Evolutionary conservation across 1,284 basidiomycete species (phyloP).

Genomic region (Schizophyllum amplum): DNA sequence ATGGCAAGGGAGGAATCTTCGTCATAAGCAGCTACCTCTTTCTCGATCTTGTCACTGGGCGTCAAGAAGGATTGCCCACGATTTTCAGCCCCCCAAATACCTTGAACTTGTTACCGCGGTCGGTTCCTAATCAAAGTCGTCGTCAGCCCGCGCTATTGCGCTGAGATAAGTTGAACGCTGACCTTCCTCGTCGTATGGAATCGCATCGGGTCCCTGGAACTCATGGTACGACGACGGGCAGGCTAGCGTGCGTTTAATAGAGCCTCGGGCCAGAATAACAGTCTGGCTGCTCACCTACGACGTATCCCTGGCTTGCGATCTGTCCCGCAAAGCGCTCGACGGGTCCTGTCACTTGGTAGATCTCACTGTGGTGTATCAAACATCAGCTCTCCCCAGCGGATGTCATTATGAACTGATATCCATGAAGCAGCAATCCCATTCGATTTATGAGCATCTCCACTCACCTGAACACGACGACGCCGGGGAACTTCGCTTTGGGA

Average conservation of each 20-base stretch:
- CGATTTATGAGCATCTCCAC: constrained; percentile 8
- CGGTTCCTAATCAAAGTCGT: constrained; percentile 48
- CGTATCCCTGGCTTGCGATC: constrained; percentile 84
- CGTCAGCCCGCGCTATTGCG: too few relatives aligned
- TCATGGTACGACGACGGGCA: constrained; percentile 85
- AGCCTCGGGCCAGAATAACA: too few relatives aligned
- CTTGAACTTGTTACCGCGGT: constrained; percentile 86
- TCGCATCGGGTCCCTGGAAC: constrained; percentile 79
- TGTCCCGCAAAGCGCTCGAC: constrained; percentile 86
- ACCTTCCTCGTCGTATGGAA: constrained; percentile 84
- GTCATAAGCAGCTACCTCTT: constrained; percentile 75
- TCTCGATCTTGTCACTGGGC: constrained; percentile 60
- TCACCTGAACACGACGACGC: constrained; percentile 17
- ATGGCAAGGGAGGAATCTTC: constrained; percentile 78
- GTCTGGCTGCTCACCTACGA: constrained; percentile 47
- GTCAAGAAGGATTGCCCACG: not conserved
- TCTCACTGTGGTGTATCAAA: constrained; percentile 59
- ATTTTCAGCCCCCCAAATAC: too few relatives aligned
- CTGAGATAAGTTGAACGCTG: constrained; percentile 7
- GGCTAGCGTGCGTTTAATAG: constrained; percentile 31
- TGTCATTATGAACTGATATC: constrained; percentile 16
- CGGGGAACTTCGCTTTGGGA: constrained; percentile 78
- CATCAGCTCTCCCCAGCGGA: too few relatives aligned
- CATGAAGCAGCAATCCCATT: constrained; percentile 79
- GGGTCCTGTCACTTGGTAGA: constrained; percentile 82